Evolutionary conservation across 148 eudicot species (phyloP).

Genomic region (Oxyria digyna): DNA sequence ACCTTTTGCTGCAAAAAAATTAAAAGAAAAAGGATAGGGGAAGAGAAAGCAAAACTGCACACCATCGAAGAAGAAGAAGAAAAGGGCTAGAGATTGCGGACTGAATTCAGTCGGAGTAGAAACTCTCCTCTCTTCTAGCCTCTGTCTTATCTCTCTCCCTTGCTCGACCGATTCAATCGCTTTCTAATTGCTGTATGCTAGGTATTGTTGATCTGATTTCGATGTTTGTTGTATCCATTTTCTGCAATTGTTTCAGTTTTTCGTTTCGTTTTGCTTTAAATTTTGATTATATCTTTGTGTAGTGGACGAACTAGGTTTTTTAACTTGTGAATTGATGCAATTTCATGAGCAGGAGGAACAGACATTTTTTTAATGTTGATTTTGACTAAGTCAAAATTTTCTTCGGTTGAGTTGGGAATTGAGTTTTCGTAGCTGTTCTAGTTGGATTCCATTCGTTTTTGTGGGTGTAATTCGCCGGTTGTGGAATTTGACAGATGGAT

Average conservation of each 20-base stretch:
- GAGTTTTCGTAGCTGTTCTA: background rate
- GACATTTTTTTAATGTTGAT: background rate
- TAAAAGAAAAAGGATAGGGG: background rate
- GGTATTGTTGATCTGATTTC: background rate
- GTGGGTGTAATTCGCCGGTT: background rate
- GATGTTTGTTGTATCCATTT: background rate
- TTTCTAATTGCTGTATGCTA: background rate
- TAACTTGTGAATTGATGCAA: background rate
- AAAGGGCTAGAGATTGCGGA: background rate
- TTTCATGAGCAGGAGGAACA: slow-evolving; percentile 1
- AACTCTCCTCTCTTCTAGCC: background rate
- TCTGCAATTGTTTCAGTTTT: background rate
- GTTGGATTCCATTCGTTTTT: background rate
- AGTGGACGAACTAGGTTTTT: background rate
- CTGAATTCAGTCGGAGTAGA: slow-evolving; percentile 1
- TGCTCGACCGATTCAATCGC: background rate
- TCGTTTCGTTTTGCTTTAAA: background rate
- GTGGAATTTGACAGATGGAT: slow-evolving; percentile 33
- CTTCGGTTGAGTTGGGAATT: background rate
- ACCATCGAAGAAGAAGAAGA: slow-evolving; percentile 6
- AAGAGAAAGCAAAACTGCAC: background rate
- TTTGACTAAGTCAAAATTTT: slow-evolving; percentile 13
- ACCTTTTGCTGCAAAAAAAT: background rate
- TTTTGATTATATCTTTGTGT: background rate
- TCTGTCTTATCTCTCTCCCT: background rate